Conservation (phyloP, 208 protist genomes). For the Acanthamoeba castellanii region DNA sequence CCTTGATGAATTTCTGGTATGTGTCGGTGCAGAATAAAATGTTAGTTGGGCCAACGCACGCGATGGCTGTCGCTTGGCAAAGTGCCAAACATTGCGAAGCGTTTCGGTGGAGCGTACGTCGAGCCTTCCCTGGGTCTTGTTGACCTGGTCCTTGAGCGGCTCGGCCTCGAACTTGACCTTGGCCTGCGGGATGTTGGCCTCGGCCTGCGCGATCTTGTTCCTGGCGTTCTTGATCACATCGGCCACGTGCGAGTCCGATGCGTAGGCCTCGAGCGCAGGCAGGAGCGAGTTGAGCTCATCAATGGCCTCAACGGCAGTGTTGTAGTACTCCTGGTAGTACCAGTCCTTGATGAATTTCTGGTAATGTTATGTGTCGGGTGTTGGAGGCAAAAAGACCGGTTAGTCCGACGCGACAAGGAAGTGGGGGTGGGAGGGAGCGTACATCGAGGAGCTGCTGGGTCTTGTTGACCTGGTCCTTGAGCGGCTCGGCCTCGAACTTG, state of each 20-base stretch:
- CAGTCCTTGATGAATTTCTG: conserved; percentile 72
- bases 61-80: background rate
- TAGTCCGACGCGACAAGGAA: background rate
- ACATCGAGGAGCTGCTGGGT: background rate
- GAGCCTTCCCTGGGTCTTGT: background rate
- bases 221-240: background rate
- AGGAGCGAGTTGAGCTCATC: conserved; percentile 58
- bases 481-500: conserved; percentile 59
- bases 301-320: conserved; percentile 59
- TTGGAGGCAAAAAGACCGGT: background rate
- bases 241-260: background rate
- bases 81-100: background rate
- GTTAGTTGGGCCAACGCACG: background rate
- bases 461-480: conserved; percentile 4
- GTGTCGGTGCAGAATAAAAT: background rate
- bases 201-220: background rate
- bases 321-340: conserved; percentile 52
- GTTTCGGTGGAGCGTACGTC: conserved; percentile 2
- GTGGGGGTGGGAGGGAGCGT: background rate
- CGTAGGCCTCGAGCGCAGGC: conserved; percentile 53
- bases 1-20: conserved; percentile 71
- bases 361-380: background rate
- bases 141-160: conserved; percentile 47
- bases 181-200: conserved; percentile 57
- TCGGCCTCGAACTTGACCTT: conserved; percentile 68